phyloP scores from a whole-genome alignment of 371 early-diverging fungal genomes.

The Antonospora locustae region DNA sequence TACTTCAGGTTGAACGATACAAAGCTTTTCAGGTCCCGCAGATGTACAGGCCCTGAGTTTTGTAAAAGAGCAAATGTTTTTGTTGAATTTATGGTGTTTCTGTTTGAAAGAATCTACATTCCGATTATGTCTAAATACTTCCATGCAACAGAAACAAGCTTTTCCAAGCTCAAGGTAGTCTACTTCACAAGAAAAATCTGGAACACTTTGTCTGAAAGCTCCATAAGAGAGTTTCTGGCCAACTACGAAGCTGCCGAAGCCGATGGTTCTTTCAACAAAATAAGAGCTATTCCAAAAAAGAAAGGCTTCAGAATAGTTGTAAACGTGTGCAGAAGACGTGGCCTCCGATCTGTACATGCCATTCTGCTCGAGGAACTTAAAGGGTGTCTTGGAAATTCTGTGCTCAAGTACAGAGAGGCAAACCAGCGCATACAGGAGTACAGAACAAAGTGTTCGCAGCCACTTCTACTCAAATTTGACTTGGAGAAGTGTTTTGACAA shows the following conservation, averaged over 20 bases:
- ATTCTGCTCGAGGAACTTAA: not conserved
- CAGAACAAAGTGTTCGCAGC: not conserved
- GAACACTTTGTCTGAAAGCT: constrained; percentile 5
- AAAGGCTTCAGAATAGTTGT: constrained; percentile 28
- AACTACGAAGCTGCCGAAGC: constrained; percentile 1
- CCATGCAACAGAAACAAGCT: constrained; percentile 28
- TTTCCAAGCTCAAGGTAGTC: constrained; percentile 21
- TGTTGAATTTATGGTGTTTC: constrained; percentile 15
- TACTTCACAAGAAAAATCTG: constrained; percentile 30
- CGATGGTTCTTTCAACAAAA: not conserved
- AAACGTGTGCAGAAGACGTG: constrained; percentile 15
- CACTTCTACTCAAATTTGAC: constrained; percentile 44
- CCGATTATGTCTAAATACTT: constrained; percentile 32
- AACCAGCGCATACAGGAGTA: not conserved
- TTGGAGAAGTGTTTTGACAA: constrained; percentile 47
- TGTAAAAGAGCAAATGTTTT: constrained; percentile 1
- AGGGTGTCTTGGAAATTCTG: not conserved
- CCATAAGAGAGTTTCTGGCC: constrained; percentile 13
- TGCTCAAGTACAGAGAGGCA: not conserved
- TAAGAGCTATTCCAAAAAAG: constrained; percentile 40
- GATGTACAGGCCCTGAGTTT: constrained; percentile 14
- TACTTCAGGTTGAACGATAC: constrained; percentile 28
- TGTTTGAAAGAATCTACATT: constrained; percentile 35
- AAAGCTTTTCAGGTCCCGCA: constrained; percentile 5
- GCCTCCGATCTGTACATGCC: not conserved